These are phyloP conservation scores for Dactylellina leptospora DNA, from an alignment of 2,329 filamentous ascomycete genomes.

Conservation along the genomic window DNA sequence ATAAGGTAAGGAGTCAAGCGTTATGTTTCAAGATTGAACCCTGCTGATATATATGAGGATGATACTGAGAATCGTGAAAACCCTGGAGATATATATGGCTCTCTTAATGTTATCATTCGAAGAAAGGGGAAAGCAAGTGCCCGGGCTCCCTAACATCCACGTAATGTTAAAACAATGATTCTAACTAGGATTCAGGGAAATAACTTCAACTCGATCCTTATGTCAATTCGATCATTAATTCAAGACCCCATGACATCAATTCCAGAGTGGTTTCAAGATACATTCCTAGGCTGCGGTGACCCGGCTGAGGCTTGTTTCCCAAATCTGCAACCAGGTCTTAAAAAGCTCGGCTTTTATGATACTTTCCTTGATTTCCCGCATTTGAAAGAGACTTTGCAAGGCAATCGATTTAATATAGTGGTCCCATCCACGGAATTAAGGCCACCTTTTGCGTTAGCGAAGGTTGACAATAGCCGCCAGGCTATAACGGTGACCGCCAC, in stretches of 20 bases:
- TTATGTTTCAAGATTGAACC: not conserved
- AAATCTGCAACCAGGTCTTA: conserved; percentile 78
- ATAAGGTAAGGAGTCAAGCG: conserved; percentile 64
- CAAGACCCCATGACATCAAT: conserved; percentile 80
- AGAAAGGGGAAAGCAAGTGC: conserved; percentile 70
- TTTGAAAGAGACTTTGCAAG: conserved; percentile 86
- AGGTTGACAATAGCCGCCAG: not conserved
- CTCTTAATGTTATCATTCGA: conserved; percentile 84
- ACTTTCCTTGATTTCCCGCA: conserved; percentile 97
- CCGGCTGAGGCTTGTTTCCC: conserved; percentile 87
- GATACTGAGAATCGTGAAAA: conserved; percentile 74
- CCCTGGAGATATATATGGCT: conserved; percentile 83
- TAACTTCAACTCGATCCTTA: conserved; percentile 92
- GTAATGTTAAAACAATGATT: not conserved
- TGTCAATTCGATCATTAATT: conserved; percentile 87
- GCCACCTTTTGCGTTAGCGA: conserved; percentile 69
- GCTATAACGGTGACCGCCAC: not conserved
- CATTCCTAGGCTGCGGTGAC: conserved; percentile 97
- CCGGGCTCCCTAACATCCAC: not conserved
- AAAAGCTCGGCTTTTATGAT: conserved; percentile 86
- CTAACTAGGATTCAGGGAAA: conserved; percentile 70
- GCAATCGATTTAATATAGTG: conserved; percentile 64
- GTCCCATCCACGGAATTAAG: conserved; percentile 18
- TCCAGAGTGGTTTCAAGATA: conserved; percentile 91
- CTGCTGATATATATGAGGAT: conserved; percentile 56